Evolutionary conservation across 2,329 filamentous ascomycete genomes (phyloP), one percentile per base, ranked within the genome.

Genomic region (Aspergillus puulaauensis): DNA sequence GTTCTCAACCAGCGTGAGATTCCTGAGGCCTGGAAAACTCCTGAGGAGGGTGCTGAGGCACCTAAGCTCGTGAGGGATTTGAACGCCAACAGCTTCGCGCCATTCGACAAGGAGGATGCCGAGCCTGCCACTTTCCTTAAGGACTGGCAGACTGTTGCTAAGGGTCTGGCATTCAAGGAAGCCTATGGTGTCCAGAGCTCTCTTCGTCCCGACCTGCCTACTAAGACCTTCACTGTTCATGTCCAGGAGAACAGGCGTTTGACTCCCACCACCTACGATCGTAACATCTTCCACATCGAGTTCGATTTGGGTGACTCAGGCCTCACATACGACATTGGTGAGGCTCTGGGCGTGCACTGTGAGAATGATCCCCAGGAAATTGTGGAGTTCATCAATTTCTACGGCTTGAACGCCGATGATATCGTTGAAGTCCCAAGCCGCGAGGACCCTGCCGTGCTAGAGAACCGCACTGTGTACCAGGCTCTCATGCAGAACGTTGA

Each of bases 261-360:
- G 55, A 99, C 95, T 0, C 95, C 95, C 3, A 69, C 77, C 23
- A 89, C 87, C 33, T 99, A 99, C 73, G 93, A 98, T 76, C 91
- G 95, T 67, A 97, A 99, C 83, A 98, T 99, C 77, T 99, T 99
- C 88, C 95, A 99, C 80, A 98, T 99, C 62, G 95, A 99, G 78
- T 99, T 99, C 70, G 95, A 98, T 71, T 86, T 99, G 23, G 93
- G 93, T 60, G 79, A 88, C 69, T 96, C 93, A 35, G 93, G 93
- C 40, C 86, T 99, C 63, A 96, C 86, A 43, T 99, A 99, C 79
- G 91, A 96, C 73, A 98, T 99, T 69, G 95, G 95, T 57, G 95
- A 99, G 79, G 95, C 95, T 47, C 87, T 99, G 17, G 95, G 95
- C 64, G 93, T 99, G 62, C 95, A 99, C 75, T 91, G 92, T 6